Evolutionary conservation across 345 rosid genomes (phyloP), one percentile per base, ranked within the genome.

Genomic region (Populus tremula): DNA sequence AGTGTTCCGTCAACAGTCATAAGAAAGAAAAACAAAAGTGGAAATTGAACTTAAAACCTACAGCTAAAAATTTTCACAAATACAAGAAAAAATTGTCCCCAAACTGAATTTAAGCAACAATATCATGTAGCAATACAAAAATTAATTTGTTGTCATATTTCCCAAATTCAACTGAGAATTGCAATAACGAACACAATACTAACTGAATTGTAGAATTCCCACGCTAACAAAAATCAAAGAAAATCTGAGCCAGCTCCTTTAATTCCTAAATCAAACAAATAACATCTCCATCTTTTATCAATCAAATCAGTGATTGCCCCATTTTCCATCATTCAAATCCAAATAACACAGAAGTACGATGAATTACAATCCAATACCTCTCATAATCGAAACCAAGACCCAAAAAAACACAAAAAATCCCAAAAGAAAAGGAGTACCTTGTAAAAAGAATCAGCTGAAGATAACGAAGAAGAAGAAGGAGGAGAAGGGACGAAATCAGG

Each of bases 371-470:
- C 50, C 50, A 47, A 13, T 47, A 47, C 4, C 50, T 20, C n/a
- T 20, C 59, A 53, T 6, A 12, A 53, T 53, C n/a, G n/a, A 53
- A 20, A 59, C 64, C 23, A 59, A 4, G 23, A n/a, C 29, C 29
- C 29, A 10, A 59, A 23, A 56, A 1, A 23, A n/a, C 5, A 9
- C n/a, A n/a, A 10, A 59, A 53, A 59, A 3, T 1, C 5, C 29
- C 29, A 59, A 23, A 5, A 10, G 16, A 23, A 23, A 59, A 59
- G 64, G 64, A 59, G 65, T 82, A 93, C 98, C 97, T 93, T 91
- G 79, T 14, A 83, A 69, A 90, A 90, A 12, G 76, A 91, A 84
- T 85, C 78, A 11, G 64, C 27, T 59, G 64, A 25, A 59, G 64
- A 59, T 59, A 25, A 59, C 29, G 25, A 59, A 23, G 64, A 21